Evolutionary conservation across 2,329 filamentous ascomycete genomes (phyloP).

Genomic region (Fusarium staphyleae): DNA sequence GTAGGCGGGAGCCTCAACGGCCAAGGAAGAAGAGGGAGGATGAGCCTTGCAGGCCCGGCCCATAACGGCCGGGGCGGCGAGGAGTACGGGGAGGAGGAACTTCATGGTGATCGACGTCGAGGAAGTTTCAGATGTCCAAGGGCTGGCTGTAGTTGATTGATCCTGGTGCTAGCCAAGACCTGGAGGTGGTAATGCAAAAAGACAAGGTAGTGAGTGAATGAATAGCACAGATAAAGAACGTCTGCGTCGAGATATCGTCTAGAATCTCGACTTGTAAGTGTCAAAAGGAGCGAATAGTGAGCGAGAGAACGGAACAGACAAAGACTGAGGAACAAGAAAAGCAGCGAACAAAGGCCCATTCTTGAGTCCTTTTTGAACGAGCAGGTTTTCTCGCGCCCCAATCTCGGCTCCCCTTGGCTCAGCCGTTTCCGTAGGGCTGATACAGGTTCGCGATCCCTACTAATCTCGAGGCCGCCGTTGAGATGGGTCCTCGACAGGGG

Average conservation of each 20-base stretch:
- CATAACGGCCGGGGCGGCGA: conserved; percentile 39
- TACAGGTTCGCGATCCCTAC: conserved; percentile 33
- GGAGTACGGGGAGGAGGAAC: conserved; percentile 36
- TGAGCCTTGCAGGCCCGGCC: conserved; percentile 35
- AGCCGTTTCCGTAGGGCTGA: conserved; percentile 41
- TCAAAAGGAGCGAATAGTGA: conserved; percentile 28
- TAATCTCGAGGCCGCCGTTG: conserved; percentile 33
- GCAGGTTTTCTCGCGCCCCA: conserved; percentile 5
- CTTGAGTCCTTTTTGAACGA: conserved; percentile 1
- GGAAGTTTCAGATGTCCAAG: conserved; percentile 6
- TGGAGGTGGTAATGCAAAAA: background rate
- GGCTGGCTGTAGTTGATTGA: background rate
- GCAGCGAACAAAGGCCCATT: conserved; percentile 2
- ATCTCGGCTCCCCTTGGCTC: conserved; percentile 25
- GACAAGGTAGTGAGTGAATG: conserved; percentile 3
- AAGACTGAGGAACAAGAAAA: background rate
- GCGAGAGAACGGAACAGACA: conserved; percentile 12
- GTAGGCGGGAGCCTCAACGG: conserved; percentile 1
- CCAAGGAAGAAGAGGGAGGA: conserved; percentile 15
- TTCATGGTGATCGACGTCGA: conserved; percentile 34
- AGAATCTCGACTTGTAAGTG: conserved; percentile 19
- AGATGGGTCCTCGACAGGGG: conserved; percentile 20
- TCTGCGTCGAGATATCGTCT: conserved; percentile 27
- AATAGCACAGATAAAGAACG: conserved; percentile 23
- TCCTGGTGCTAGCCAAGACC: conserved; percentile 34